Conservation (phyloP, 2,329 filamentous ascomycete genomes). For the Trichoderma citrinoviride region DNA sequence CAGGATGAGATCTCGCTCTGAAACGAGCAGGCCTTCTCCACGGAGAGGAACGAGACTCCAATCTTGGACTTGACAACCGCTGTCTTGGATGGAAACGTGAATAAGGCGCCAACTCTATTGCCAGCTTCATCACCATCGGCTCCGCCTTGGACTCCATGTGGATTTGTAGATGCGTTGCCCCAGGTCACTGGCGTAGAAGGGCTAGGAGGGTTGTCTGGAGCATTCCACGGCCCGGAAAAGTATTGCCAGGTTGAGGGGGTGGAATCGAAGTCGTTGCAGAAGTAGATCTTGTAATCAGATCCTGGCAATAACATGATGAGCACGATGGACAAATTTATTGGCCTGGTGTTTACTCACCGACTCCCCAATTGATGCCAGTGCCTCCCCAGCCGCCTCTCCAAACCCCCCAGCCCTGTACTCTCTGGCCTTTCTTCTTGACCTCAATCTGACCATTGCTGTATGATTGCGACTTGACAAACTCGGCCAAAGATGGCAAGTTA, state of each 20-base stretch:
- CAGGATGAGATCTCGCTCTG: constrained; percentile 44
- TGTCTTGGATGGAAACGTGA: constrained; percentile 42
- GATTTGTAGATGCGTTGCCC: constrained; percentile 47
- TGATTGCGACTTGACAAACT: constrained; percentile 37
- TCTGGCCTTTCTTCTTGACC: constrained; percentile 37
- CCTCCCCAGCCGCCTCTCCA: constrained; percentile 31
- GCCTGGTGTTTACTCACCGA: neutral
- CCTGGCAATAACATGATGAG: neutral
- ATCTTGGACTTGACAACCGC: constrained; percentile 47
- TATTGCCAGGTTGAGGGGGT: constrained; percentile 32
- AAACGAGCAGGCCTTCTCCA: constrained; percentile 48
- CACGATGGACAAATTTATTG: neutral
- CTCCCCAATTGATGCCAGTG: constrained; percentile 18
- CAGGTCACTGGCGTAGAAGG: constrained; percentile 45
- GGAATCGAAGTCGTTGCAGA: constrained; percentile 24
- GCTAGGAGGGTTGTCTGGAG: constrained; percentile 12
- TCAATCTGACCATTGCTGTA: constrained; percentile 43
- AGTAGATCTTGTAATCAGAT: constrained; percentile 24
- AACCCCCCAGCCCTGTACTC: constrained; percentile 46
- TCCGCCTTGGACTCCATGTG: constrained; percentile 51
- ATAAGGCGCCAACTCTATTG: constrained; percentile 51
- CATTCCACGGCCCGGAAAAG: constrained; percentile 35
- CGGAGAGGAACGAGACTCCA: constrained; percentile 50
- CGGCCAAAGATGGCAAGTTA: constrained; percentile 42
- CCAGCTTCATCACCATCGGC: constrained; percentile 50